Conservation (phyloP, 129 eudicot species). For the carrot (Daucus carota) region DNA sequence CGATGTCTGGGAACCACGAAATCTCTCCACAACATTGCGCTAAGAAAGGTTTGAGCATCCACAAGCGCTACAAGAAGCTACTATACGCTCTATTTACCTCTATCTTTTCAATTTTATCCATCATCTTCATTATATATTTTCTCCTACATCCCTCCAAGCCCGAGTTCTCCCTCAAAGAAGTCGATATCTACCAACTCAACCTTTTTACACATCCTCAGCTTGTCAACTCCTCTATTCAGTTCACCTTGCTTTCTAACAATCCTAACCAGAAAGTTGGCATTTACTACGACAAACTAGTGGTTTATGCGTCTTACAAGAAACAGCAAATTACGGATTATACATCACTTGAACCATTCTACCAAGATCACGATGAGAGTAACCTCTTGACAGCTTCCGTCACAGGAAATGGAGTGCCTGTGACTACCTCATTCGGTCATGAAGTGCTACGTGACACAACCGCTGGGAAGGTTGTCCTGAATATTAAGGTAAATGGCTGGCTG, state of each 20-base stretch:
- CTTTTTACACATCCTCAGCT: slow-evolving; percentile 49
- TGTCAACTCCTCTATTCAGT: slow-evolving; percentile 69
- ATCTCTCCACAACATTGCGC: slow-evolving; percentile 96
- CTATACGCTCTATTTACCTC: slow-evolving; percentile 44
- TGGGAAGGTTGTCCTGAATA: slow-evolving; percentile 42
- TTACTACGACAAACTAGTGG: slow-evolving; percentile 50
- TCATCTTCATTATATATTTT: slow-evolving; percentile 58
- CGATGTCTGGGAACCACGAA: slow-evolving; percentile 67
- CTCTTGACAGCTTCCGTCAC: slow-evolving; percentile 40
- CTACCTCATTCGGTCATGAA: slow-evolving; percentile 54
- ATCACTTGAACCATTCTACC: slow-evolving; percentile 58
- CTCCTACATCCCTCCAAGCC: slow-evolving; percentile 79
- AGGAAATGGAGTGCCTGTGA: slow-evolving; percentile 54
- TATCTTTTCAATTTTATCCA: slow-evolving; percentile 49
- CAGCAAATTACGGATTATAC: slow-evolving; percentile 60
- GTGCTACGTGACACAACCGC: slow-evolving; percentile 49
- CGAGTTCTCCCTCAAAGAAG: slow-evolving; percentile 64
- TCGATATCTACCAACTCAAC: slow-evolving; percentile 61
- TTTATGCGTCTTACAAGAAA: slow-evolving; percentile 64
- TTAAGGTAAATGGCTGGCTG: slow-evolving; percentile 56
- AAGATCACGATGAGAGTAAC: slow-evolving; percentile 49
- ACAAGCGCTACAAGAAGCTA: slow-evolving; percentile 56
- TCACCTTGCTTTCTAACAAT: slow-evolving; percentile 53
- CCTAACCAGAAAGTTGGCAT: slow-evolving; percentile 75
- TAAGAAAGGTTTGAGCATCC: slow-evolving; percentile 28